Percentiles rank a stretch among this genome's conserved stretches.
Conservation (phyloP, 1,284 basidiomycete genomes). For the Ganoderma meredithae region DNA sequence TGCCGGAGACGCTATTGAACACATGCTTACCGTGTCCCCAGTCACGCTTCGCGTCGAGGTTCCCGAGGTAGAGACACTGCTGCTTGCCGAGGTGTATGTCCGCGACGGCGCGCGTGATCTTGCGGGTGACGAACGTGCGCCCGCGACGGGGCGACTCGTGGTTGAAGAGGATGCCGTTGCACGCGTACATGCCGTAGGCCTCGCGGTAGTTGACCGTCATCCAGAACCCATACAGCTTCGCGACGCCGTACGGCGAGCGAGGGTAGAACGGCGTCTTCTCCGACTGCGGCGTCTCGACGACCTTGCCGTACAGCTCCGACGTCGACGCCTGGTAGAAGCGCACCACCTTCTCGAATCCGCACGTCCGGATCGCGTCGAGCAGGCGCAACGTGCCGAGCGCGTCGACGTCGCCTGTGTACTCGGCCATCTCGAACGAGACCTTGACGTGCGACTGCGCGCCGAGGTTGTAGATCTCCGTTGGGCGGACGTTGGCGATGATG, state of each 20-base stretch:
- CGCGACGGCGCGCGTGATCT: slow-evolving; percentile 89
- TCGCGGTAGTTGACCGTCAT: slow-evolving; percentile 93
- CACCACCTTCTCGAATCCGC: slow-evolving; percentile 86
- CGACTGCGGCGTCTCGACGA: slow-evolving; percentile 89
- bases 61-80: slow-evolving; percentile 87
- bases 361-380: slow-evolving; percentile 91
- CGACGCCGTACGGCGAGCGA: slow-evolving; percentile 89
- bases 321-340: slow-evolving; percentile 95
- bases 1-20: not conserved
- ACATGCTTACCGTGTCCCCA: slow-evolving; percentile 85
- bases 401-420: slow-evolving; percentile 95
- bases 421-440: slow-evolving; percentile 96
- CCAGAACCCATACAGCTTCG: slow-evolving; percentile 90
- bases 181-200: slow-evolving; percentile 91
- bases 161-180: slow-evolving; percentile 92
- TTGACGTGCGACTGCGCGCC: slow-evolving; percentile 98
- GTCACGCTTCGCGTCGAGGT: slow-evolving; percentile 90
- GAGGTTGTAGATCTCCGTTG: slow-evolving; percentile 94
- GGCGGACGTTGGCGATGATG: slow-evolving; percentile 90
- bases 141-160: slow-evolving; percentile 93
- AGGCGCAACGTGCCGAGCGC: slow-evolving; percentile 90
- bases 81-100: slow-evolving; percentile 90
- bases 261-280: slow-evolving; percentile 96
- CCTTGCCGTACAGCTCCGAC: slow-evolving; percentile 93
- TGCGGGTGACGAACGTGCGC: slow-evolving; percentile 92